A percentile compares a stretch with the other conserved stretches of the same genome.
These are phyloP conservation scores for Macrophomina pseudophaseolina DNA, from an alignment of 2,329 filamentous ascomycete species.

Conservation along the genomic window DNA sequence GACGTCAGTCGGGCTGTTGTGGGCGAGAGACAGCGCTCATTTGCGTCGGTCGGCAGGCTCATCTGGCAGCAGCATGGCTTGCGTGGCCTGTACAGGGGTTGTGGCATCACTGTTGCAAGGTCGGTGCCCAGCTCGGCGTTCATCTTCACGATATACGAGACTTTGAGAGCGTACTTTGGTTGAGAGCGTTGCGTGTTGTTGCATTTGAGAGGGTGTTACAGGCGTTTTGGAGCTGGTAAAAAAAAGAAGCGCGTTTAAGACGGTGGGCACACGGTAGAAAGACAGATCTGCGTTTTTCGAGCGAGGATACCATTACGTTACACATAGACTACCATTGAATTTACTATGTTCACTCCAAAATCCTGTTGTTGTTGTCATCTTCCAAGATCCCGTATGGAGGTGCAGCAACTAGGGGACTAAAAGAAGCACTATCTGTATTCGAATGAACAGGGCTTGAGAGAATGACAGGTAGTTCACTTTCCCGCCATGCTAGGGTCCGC, in stretches of 20 bases:
- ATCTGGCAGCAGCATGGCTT: conserved; percentile 86
- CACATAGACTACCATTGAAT: conserved; percentile 6
- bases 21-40: conserved; percentile 63
- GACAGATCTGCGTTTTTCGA: background rate
- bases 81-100: conserved; percentile 87
- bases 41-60: conserved; percentile 71
- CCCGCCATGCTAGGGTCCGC: too few relatives aligned
- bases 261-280: background rate
- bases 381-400: too few relatives aligned
- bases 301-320: conserved; percentile 13
- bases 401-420: too few relatives aligned
- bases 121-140: conserved; percentile 96
- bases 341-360: background rate
- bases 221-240: background rate
- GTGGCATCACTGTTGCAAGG: conserved; percentile 87
- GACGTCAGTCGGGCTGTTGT: conserved; percentile 63
- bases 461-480: too few relatives aligned
- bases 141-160: conserved; percentile 95
- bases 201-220: conserved; percentile 11
- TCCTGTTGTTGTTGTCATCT: too few relatives aligned
- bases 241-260: background rate
- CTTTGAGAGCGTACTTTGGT: conserved; percentile 71
- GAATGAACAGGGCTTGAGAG: too few relatives aligned
- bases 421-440: too few relatives aligned
- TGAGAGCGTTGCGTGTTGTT: conserved; percentile 30